A percentile compares a stretch with the other conserved stretches of the same genome.
phyloP scores from a whole-genome alignment of 1,139 yeast genomes.

The Saccharomycopsis phalli region DNA sequence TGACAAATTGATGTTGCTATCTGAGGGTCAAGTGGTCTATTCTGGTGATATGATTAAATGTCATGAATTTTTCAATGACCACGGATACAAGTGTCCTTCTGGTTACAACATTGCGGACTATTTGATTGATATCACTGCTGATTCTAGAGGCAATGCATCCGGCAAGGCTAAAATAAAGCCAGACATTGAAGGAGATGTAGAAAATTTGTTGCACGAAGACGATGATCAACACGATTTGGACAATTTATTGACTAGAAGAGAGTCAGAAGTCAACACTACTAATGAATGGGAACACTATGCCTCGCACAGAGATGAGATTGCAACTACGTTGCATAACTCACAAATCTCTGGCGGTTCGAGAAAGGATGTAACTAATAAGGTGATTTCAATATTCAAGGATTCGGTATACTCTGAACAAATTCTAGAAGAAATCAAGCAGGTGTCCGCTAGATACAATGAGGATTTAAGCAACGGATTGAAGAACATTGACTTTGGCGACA shows the following conservation, averaged over 20 bases:
- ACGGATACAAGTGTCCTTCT: slow-evolving; percentile 76
- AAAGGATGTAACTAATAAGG: slow-evolving; percentile 18
- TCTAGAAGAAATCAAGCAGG: slow-evolving; percentile 37
- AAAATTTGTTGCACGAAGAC: slow-evolving; percentile 23
- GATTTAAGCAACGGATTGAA: slow-evolving; percentile 11
- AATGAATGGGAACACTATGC: slow-evolving; percentile 89
- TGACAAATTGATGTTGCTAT: slow-evolving; percentile 69
- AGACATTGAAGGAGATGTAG: slow-evolving; percentile 12
- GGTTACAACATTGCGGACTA: slow-evolving; percentile 94
- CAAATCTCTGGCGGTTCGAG: slow-evolving; percentile 14
- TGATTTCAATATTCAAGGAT: slow-evolving; percentile 33
- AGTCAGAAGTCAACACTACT: slow-evolving; percentile 48
- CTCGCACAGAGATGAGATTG: slow-evolving; percentile 65
- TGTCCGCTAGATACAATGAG: slow-evolving; percentile 24
- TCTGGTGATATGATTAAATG: slow-evolving; percentile 75
- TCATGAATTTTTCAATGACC: slow-evolving; percentile 60
- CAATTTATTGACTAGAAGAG: slow-evolving; percentile 27
- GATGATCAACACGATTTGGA: slow-evolving; percentile 30
- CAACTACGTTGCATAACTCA: slow-evolving; percentile 27
- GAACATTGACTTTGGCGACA: slow-evolving; percentile 28
- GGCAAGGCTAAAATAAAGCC: slow-evolving; percentile 7
- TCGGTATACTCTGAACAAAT: slow-evolving; percentile 44
- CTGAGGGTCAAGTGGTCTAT: slow-evolving; percentile 79
- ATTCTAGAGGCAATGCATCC: slow-evolving; percentile 30
- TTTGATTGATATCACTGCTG: slow-evolving; percentile 81